These are phyloP conservation scores for Trametes meyenii DNA, from an alignment of 768 basidiomycete genomes.

Conservation along the genomic window DNA sequence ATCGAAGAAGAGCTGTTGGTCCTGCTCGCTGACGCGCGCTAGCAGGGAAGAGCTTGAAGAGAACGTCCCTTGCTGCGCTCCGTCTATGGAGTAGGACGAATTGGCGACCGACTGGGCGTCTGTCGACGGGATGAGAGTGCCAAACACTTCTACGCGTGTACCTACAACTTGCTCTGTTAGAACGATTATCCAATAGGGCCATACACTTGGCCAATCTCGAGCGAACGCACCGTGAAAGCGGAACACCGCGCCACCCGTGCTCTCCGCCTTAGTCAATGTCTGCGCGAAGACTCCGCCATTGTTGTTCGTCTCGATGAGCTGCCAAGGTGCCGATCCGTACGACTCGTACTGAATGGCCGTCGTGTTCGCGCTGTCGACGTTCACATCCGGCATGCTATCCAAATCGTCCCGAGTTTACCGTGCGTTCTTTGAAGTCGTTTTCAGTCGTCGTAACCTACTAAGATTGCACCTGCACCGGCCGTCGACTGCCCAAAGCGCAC, in stretches of 20 bases:
- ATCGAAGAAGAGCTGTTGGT: constrained; percentile 25
- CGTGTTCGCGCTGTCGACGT: constrained; percentile 16
- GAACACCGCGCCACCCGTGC: constrained; percentile 11
- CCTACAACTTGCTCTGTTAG: constrained; percentile 9
- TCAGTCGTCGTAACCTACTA: too few species aligned
- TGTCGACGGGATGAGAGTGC: constrained; percentile 9
- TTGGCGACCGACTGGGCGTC: constrained; percentile 4
- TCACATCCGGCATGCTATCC: constrained; percentile 10
- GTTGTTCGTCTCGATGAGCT: constrained; percentile 10
- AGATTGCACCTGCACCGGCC: too few species aligned
- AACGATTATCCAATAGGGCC: neutral
- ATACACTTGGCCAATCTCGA: constrained; percentile 1
- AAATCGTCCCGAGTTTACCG: too few species aligned
- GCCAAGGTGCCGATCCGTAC: constrained; percentile 11
- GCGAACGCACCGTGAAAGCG: constrained; percentile 11
- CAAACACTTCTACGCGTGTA: constrained; percentile 23
- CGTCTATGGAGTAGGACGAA: constrained; percentile 24
- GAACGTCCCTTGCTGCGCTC: constrained; percentile 10
- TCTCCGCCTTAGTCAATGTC: constrained; percentile 16
- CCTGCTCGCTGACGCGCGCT: constrained; percentile 17
- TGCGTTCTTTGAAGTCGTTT: neutral
- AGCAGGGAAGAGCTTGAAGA: constrained; percentile 9
- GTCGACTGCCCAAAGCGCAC: too few species aligned
- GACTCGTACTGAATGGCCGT: constrained; percentile 14
- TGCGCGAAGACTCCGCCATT: constrained; percentile 16